Conservation (phyloP, 169 alveolate genomes). For the Plasmodium ovale region DNA sequence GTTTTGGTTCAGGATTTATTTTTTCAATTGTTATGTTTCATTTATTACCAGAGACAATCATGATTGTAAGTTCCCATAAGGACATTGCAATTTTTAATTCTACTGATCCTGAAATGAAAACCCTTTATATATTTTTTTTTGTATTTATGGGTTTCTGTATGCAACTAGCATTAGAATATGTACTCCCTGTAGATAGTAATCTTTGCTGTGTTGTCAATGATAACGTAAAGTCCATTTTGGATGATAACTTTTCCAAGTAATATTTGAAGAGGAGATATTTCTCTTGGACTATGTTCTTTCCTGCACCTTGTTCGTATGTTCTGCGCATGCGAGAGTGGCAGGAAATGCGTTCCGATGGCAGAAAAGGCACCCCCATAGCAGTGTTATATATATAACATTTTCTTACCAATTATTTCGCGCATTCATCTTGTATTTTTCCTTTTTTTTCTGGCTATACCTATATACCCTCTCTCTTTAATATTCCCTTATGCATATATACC, state of each 20-base stretch:
- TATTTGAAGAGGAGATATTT: background rate
- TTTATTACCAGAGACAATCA: conserved; percentile 57
- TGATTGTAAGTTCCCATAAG: conserved; percentile 12
- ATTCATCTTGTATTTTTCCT: no score
- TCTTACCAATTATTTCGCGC: no score
- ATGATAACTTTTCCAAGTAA: conserved; percentile 34
- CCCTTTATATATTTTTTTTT: conserved; percentile 36
- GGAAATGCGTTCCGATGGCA: no score
- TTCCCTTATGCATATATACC: background rate
- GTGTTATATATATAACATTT: no score
- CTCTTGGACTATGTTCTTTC: no score
- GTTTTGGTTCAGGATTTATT: conserved; percentile 72
- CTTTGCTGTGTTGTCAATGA: conserved; percentile 33
- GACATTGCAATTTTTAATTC: conserved; percentile 32
- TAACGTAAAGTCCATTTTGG: conserved; percentile 4
- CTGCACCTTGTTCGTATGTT: no score
- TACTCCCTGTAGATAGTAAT: conserved; percentile 28
- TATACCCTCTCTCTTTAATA: background rate
- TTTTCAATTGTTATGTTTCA: conserved; percentile 69
- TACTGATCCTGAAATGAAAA: conserved; percentile 33
- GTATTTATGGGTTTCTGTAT: conserved; percentile 56
- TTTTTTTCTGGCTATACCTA: no score
- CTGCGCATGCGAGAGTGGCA: no score
- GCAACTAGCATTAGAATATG: conserved; percentile 70
- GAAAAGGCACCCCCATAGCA: no score